Evolutionary conservation across 148 eudicot genomes (phyloP).

Genomic region (Rhododendron henanense): DNA sequence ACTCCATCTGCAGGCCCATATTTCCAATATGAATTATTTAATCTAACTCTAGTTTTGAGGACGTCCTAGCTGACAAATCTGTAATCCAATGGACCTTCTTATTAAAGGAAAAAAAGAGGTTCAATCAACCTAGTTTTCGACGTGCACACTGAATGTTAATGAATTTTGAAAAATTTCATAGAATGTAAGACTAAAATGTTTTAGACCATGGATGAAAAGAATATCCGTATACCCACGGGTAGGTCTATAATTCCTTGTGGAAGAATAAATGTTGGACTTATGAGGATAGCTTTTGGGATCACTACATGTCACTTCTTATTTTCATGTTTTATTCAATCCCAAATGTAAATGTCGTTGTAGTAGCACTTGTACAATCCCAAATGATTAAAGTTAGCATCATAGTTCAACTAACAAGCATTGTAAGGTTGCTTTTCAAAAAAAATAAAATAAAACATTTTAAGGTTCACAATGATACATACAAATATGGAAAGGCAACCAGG

Average conservation of each 20-base stretch:
- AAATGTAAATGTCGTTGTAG: not conserved
- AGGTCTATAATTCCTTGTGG: not conserved
- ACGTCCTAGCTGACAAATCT: not conserved
- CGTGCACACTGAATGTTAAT: not conserved
- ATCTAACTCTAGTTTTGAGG: not conserved
- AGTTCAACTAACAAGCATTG: not conserved
- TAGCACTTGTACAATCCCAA: not conserved
- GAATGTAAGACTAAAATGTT: not conserved
- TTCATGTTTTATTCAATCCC: not conserved
- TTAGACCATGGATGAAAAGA: not conserved
- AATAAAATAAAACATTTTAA: not conserved
- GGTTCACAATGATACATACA: not conserved
- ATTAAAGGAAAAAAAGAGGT: not conserved
- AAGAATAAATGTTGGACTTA: not conserved
- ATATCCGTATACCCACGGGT: not conserved
- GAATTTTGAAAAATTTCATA: no score
- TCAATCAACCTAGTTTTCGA: not conserved
- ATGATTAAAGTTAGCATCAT: not conserved
- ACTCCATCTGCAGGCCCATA: not conserved
- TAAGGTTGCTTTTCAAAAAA: not conserved
- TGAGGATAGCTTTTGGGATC: not conserved
- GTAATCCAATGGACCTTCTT: not conserved
- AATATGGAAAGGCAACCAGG: not conserved
- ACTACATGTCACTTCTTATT: not conserved
- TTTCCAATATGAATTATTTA: no score